These are phyloP conservation scores for Gilbertella persicaria DNA, from an alignment of 371 early-diverging fungal genomes.

Conservation along the genomic window DNA sequence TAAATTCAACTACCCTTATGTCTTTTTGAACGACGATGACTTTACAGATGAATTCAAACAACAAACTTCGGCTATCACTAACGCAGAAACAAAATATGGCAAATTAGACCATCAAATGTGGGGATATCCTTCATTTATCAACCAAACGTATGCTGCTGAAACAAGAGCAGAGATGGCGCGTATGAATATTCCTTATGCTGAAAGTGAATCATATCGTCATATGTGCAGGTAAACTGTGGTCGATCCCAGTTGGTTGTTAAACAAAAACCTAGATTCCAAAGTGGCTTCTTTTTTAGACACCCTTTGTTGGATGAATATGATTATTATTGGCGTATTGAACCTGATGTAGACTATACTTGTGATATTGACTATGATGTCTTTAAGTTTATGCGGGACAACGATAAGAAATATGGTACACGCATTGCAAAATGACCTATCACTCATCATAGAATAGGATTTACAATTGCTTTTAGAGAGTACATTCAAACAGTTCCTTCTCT, in stretches of 20 bases:
- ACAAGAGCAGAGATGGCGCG: constrained; percentile 59
- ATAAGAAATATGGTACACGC: constrained; percentile 26
- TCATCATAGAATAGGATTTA: constrained; percentile 60
- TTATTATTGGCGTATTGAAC: constrained; percentile 97
- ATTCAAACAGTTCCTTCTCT: constrained; percentile 74
- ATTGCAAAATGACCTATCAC: too few relatives aligned
- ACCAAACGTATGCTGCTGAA: constrained; percentile 65
- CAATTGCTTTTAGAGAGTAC: constrained; percentile 74
- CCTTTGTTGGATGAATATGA: constrained; percentile 77
- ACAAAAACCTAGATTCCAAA: constrained; percentile 43
- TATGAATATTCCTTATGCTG: constrained; percentile 77
- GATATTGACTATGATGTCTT: constrained; percentile 61
- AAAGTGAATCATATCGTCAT: constrained; percentile 84
- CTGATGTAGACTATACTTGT: constrained; percentile 87
- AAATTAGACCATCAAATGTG: constrained; percentile 60
- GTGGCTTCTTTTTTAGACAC: constrained; percentile 89
- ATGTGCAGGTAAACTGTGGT: constrained; percentile 83
- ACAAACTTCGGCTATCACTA: constrained; percentile 58
- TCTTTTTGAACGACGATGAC: constrained; percentile 84
- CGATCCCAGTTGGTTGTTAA: not conserved
- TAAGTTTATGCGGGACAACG: constrained; percentile 22
- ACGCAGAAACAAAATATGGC: constrained; percentile 57
- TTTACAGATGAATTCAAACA: constrained; percentile 76
- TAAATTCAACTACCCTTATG: constrained; percentile 87
- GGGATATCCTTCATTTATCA: constrained; percentile 85